Conservation (phyloP, 768 basidiomycete species). For the Rhizopogon vulgaris region DNA sequence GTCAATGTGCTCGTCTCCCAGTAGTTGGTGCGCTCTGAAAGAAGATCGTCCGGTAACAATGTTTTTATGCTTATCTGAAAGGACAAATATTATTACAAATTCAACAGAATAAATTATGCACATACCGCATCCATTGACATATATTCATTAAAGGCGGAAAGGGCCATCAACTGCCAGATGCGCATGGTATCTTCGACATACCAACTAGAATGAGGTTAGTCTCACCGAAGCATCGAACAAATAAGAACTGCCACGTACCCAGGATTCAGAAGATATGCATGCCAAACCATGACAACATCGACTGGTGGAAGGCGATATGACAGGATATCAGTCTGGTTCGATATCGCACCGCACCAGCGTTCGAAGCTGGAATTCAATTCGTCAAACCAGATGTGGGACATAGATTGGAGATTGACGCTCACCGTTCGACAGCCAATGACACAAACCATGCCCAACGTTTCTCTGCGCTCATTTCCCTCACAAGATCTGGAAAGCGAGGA, state of each 20-base stretch:
- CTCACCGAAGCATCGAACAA: background rate
- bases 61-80: background rate
- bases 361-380: background rate
- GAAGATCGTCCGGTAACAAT: background rate
- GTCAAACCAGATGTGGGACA: background rate
- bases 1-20: conserved; percentile 4
- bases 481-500: background rate
- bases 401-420: background rate
- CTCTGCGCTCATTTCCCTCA: background rate
- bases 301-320: background rate
- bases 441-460: background rate
- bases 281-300: conserved; percentile 1
- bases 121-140: background rate
- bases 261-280: background rate
- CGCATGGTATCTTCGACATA: background rate
- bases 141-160: background rate
- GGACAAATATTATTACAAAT: background rate
- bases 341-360: background rate
- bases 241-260: background rate
- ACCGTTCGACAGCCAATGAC: background rate
- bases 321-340: background rate
- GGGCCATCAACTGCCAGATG: background rate
- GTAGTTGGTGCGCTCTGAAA: background rate
- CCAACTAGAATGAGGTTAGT: background rate
- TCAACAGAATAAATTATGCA: background rate